phyloP scores from a whole-genome alignment of 2,329 filamentous ascomycete species.

The Fusarium multiceps region DNA sequence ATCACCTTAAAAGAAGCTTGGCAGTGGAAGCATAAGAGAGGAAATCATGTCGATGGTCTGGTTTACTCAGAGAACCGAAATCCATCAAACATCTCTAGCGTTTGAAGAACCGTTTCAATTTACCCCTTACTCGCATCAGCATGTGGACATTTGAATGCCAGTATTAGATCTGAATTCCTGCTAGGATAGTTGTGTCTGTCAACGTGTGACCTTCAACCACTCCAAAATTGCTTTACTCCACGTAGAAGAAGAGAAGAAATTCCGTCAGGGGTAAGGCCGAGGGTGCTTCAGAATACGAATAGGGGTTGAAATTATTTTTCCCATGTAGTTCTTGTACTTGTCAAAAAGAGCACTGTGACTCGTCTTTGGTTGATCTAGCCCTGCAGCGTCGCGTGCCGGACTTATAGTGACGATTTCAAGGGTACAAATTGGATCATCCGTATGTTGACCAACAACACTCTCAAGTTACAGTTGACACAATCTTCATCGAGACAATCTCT shows the following conservation, averaged over 20 bases:
- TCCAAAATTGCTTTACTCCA: not conserved
- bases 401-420: not conserved
- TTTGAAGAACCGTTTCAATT: not conserved
- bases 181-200: not conserved
- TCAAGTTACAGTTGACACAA: not conserved
- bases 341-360: not conserved
- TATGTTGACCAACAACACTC: not conserved
- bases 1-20: rapidly evolving
- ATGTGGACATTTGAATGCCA: not conserved
- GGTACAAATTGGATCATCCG: not conserved
- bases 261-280: not conserved
- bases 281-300: not conserved
- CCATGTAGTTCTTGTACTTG: not conserved
- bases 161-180: not conserved
- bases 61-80: not conserved
- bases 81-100: not conserved
- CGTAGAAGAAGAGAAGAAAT: not conserved
- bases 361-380: not conserved
- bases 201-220: not conserved
- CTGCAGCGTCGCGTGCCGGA: rapidly evolving
- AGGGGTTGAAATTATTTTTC: not conserved
- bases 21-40: not conserved
- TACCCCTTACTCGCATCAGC: not conserved
- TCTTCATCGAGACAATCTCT: rapidly evolving
- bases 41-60: not conserved